Base-by-base conservation (phyloP, 768 basidiomycete genomes). In the Suillus ampliporus region DNA sequence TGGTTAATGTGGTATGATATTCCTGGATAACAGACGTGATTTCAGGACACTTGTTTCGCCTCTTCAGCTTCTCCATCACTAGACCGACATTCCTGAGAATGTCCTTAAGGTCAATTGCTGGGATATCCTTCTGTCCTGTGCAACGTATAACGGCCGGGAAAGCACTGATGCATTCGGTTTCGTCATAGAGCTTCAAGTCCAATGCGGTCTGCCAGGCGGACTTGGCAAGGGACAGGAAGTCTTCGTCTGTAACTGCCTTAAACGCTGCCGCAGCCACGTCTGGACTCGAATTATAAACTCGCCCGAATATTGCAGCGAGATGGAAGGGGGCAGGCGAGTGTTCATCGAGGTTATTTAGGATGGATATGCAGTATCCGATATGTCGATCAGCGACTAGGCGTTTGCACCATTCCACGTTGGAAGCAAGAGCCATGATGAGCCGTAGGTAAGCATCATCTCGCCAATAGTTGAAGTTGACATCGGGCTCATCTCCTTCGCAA, bases 271-370 rank as follows among this genome's bases (percentile, higher is more conserved):
- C 3, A 17, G 23, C 37, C 6, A 17, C 37, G 17, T 23, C 53
- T 26, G 53, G 23, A 56, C 37, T 38, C 15, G 37, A 26, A 26
- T 37, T 23, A 26, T 13, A 23, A 19, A 56, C 17, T 19, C 23
- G 53, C 53, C 53, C 53, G 5, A 56, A 56, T 38, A 56, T 34
- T 26, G 35, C 53, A 56, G 37, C 23, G 53, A 56, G 53, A 26
- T 26, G 37, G 53, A 56, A 38, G 17, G 53, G 10, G 23, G 35
- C 37, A 17, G 37, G 8, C 9, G 52, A 56, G 5, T 21, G 17
- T 21, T 56, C 37, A 5, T 38, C 53, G 21, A 26, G 53, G 37
- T 56, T 23, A 19, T 56, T 17, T 10, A 56, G 17, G 9, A 56
- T 26, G 2, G 7, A 26, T 26, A 38, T 56, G 53, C 53, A 56